phyloP scores from a whole-genome alignment of 192 early-diverging fungal genomes.

The Coemansia sp. region DNA sequence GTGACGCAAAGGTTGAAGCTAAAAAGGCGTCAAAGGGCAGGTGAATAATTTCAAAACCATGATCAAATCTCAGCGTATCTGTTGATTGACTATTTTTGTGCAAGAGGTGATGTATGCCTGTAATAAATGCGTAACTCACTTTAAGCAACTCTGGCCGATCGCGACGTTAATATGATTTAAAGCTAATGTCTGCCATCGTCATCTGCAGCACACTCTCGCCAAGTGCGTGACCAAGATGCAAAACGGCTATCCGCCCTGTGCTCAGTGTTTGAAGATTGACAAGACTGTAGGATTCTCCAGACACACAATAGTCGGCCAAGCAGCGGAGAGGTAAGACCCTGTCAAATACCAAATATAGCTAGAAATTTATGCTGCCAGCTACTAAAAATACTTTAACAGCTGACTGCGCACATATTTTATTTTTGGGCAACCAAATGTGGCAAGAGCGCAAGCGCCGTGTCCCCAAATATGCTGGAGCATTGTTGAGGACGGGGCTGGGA shows the following conservation, averaged over 20 bases:
- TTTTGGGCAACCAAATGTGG: not conserved
- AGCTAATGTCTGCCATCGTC: not conserved
- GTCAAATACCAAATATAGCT: not conserved
- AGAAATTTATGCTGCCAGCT: conserved; percentile 1
- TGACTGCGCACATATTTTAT: not conserved
- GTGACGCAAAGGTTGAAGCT: too few relatives aligned
- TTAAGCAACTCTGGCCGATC: too few relatives aligned
- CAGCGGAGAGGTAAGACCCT: not conserved
- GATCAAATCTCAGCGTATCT: too few relatives aligned
- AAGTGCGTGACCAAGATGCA: not conserved
- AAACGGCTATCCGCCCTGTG: not conserved
- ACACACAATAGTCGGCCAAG: not conserved
- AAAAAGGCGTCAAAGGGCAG: too few relatives aligned
- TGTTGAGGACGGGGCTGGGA: not conserved
- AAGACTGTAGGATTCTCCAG: not conserved
- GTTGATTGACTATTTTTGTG: too few relatives aligned
- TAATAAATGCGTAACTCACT: too few relatives aligned
- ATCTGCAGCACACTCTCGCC: not conserved
- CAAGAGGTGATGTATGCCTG: too few relatives aligned
- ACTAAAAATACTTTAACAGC: conserved; percentile 8
- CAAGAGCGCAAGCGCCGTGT: not conserved
- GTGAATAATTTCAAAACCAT: too few relatives aligned
- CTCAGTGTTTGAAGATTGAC: not conserved
- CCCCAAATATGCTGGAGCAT: not conserved
- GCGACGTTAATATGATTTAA: not conserved